phyloP scores from a whole-genome alignment of 2,329 filamentous ascomycete genomes.

The Rhytidhysteron rufulum region DNA sequence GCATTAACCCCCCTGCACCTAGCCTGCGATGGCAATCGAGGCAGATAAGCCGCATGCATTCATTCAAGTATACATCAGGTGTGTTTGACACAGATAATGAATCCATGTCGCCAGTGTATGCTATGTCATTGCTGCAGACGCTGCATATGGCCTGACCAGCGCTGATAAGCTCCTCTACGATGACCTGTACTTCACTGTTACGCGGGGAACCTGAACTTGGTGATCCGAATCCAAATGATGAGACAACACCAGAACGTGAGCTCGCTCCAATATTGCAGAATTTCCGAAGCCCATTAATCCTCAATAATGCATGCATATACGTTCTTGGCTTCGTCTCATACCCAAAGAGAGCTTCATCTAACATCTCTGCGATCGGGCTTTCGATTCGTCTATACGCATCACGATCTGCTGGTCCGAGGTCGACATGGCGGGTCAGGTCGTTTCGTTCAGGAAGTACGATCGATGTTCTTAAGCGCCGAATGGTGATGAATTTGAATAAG shows the following conservation, averaged over 20 bases:
- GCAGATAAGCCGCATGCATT: not conserved
- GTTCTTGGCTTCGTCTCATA: conserved; percentile 5
- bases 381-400: conserved; percentile 29
- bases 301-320: conserved; percentile 42
- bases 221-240: not conserved
- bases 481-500: conserved; percentile 36
- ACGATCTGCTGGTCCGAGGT: conserved; percentile 35
- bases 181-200: not conserved
- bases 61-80: not conserved
- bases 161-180: not conserved
- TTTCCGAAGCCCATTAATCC: conserved; percentile 44
- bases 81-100: too few species aligned
- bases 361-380: not conserved
- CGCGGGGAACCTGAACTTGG: not conserved
- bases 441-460: conserved; percentile 36
- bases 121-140: not conserved
- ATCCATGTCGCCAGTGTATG: not conserved
- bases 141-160: not conserved
- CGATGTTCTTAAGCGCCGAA: conserved; percentile 39
- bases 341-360: conserved; percentile 26
- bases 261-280: conserved; percentile 44
- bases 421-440: conserved; percentile 31
- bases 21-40: not conserved
- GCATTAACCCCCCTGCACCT: not conserved
- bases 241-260: not conserved